Conservation (phyloP, 208 protist species). For the Blechomonas ayalai region DNA sequence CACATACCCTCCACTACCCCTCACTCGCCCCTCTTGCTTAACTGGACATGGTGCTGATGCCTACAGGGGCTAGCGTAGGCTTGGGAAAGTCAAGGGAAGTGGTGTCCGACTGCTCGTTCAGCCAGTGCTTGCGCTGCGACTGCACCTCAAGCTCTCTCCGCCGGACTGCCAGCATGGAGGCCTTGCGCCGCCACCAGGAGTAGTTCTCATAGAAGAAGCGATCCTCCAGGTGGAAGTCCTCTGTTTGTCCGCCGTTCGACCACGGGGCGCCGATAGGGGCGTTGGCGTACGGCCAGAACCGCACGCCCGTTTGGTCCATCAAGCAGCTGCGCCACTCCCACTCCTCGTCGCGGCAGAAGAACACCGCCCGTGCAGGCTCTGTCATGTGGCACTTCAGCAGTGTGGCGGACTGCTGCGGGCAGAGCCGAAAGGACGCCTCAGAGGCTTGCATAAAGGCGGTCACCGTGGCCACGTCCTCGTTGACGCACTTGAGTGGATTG, state of each 20-base stretch:
- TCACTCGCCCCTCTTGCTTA: no score
- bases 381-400: conserved; percentile 91
- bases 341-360: conserved; percentile 89
- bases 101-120: conserved; percentile 33
- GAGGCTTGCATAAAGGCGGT: conserved; percentile 84
- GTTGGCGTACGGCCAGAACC: conserved; percentile 90
- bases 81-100: conserved; percentile 34
- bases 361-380: conserved; percentile 81
- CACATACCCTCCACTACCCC: no score
- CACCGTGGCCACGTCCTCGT: conserved; percentile 75
- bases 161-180: conserved; percentile 73
- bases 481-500: conserved; percentile 77
- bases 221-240: conserved; percentile 89
- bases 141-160: conserved; percentile 73
- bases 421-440: conserved; percentile 83
- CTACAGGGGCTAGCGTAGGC: conserved; percentile 72
- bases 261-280: conserved; percentile 71
- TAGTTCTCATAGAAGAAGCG: conserved; percentile 88
- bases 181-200: conserved; percentile 73
- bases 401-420: conserved; percentile 84
- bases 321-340: conserved; percentile 90
- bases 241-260: conserved; percentile 86
- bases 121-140: conserved; percentile 64
- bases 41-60: no score
- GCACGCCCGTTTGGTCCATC: conserved; percentile 87